Evolutionary conservation across 2,329 filamentous ascomycete genomes (phyloP).

Genomic region (Nemania bipapillata): DNA sequence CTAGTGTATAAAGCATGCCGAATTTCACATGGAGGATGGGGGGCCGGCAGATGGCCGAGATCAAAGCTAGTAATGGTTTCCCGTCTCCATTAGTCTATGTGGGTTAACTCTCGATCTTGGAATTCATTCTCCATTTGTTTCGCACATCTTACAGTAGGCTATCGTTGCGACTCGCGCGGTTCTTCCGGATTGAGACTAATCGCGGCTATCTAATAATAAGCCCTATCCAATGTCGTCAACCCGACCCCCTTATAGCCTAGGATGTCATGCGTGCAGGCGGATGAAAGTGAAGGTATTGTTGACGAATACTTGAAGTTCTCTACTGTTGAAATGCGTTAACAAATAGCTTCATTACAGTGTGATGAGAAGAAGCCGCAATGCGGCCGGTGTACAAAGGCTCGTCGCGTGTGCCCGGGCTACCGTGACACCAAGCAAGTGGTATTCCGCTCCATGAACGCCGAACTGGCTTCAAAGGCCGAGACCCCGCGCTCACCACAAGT

Average conservation of each 20-base stretch:
- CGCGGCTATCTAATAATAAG: background rate
- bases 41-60: background rate
- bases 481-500: background rate
- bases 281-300: conserved; percentile 35
- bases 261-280: conserved; percentile 31
- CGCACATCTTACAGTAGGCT: background rate
- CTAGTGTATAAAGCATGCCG: conserved; percentile 2
- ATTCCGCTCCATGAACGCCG: conserved; percentile 24
- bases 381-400: conserved; percentile 23
- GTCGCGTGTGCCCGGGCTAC: conserved; percentile 31
- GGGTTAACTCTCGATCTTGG: no score
- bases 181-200: background rate
- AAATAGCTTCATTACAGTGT: conserved; percentile 14
- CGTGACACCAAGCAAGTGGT: conserved; percentile 23
- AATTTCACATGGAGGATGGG: background rate
- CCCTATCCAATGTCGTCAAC: conserved; percentile 11
- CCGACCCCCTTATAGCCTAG: conserved; percentile 28
- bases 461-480: conserved; percentile 5
- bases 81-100: background rate
- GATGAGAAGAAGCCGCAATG: conserved; percentile 31
- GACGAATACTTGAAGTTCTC: background rate
- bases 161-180: conserved; percentile 19
- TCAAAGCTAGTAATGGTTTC: background rate
- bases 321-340: conserved; percentile 2
- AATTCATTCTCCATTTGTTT: conserved; percentile 6